Conservation (phyloP, 371 early-diverging fungal species). For the Thermomucor indicae-seudaticae region DNA sequence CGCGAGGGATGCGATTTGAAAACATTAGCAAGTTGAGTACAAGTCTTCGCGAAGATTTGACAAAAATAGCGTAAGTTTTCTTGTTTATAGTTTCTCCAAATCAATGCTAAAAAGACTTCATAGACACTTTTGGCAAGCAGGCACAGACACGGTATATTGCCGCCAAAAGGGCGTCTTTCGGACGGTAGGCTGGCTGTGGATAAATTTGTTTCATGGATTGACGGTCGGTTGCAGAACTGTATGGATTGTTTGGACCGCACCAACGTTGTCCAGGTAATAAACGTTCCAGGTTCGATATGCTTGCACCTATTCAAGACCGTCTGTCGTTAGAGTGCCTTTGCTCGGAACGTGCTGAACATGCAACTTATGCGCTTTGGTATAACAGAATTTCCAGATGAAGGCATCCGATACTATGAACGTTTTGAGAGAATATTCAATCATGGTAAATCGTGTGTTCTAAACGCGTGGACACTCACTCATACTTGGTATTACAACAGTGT, state of each 20-base stretch:
- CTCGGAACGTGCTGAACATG: constrained; percentile 60
- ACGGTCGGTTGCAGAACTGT: constrained; percentile 70
- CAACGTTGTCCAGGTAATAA: constrained; percentile 86
- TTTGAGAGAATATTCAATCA: constrained; percentile 63
- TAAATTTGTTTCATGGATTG: neutral
- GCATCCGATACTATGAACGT: constrained; percentile 51
- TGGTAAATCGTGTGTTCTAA: constrained; percentile 17
- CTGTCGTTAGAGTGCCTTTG: constrained; percentile 71
- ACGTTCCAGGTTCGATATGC: neutral
- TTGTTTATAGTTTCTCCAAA: neutral
- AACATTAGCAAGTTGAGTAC: constrained; percentile 43
- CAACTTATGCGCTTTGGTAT: constrained; percentile 70
- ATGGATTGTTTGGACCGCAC: constrained; percentile 99
- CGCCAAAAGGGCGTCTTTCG: constrained; percentile 42
- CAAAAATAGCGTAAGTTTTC: constrained; percentile 35
- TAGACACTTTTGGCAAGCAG: constrained; percentile 46
- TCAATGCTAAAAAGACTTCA: neutral
- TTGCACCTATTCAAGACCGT: neutral
- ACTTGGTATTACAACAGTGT: constrained; percentile 21
- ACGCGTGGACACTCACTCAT: neutral
- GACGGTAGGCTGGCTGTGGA: constrained; percentile 26
- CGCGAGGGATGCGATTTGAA: constrained; percentile 52
- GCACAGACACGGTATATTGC: constrained; percentile 21
- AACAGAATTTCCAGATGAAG: constrained; percentile 57
- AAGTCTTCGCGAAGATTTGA: constrained; percentile 38